These are phyloP conservation scores for Mucuna pruriens DNA, from an alignment of 306 rosid species.

Conservation along the genomic window DNA sequence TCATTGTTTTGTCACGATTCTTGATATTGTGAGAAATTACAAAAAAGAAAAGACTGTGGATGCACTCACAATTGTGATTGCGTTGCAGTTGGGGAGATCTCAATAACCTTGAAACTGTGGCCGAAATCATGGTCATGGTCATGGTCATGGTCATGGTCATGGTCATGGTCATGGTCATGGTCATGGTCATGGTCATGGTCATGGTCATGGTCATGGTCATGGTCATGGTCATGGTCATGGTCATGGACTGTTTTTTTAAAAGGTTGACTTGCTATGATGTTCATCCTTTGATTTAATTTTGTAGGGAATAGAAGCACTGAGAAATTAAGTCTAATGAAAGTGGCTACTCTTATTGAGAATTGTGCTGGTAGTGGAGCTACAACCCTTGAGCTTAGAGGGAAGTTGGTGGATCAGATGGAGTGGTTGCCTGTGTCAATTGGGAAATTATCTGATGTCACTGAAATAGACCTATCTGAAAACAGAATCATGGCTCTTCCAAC, in stretches of 20 bases:
- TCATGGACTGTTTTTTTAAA: not conserved
- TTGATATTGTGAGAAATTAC: not conserved
- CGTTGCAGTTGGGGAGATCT: not conserved
- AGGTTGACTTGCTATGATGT: not conserved
- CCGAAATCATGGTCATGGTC: not conserved
- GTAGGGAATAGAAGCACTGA: constrained; percentile 58
- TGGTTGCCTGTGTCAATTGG: constrained; percentile 93
- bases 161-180: too few relatives aligned
- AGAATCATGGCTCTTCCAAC: constrained; percentile 87
- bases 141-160: too few relatives aligned
- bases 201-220: not conserved
- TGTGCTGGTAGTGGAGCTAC: constrained; percentile 60
- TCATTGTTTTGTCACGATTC: not conserved
- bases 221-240: not conserved
- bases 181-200: not conserved
- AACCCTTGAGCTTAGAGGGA: constrained; percentile 80
- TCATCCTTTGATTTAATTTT: constrained; percentile 30
- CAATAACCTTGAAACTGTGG: not conserved
- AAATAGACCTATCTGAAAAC: constrained; percentile 82
- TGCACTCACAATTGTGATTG: not conserved
- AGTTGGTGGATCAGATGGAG: constrained; percentile 75
- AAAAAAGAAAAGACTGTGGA: too few relatives aligned
- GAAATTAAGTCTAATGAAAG: constrained; percentile 82
- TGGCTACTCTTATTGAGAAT: constrained; percentile 81
- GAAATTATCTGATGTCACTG: constrained; percentile 66